These are phyloP conservation scores for Fistulifera pelliculosa DNA, from an alignment of 108 stramenopile species.

Conservation along the genomic window DNA sequence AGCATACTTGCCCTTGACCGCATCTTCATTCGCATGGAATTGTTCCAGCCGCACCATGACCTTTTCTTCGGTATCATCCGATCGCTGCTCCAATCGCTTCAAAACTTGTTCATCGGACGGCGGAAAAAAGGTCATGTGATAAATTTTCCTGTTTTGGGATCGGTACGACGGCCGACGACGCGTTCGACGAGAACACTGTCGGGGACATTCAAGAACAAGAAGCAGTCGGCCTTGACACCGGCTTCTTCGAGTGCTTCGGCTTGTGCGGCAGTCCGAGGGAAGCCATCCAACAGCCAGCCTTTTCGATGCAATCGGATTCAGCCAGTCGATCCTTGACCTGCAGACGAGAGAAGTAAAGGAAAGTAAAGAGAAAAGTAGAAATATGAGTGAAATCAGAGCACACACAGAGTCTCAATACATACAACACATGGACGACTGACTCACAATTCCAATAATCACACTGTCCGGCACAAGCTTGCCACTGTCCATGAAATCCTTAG, in stretches of 20 bases:
- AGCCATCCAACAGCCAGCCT: conserved; percentile 96
- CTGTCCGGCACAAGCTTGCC: conserved; percentile 95
- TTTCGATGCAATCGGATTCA: conserved; percentile 69
- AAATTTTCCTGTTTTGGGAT: conserved; percentile 94
- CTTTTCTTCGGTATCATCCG: conserved; percentile 97
- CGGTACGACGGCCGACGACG: conserved; percentile 90
- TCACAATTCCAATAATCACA: conserved; percentile 87
- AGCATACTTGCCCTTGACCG: conserved; percentile 61
- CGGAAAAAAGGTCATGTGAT: conserved; percentile 91
- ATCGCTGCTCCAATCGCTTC: conserved; percentile 74
- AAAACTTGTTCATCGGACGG: conserved; percentile 71
- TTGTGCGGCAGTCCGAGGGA: conserved; percentile 92
- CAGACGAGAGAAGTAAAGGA: neutral
- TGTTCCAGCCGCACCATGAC: conserved; percentile 80
- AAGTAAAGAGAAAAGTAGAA: neutral
- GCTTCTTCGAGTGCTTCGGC: conserved; percentile 78
- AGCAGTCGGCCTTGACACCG: conserved; percentile 81
- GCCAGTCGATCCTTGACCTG: conserved; percentile 79
- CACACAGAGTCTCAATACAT: neutral
- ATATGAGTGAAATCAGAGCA: neutral
- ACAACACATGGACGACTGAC: conserved; percentile 9
- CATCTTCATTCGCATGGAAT: conserved; percentile 84
- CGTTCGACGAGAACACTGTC: conserved; percentile 90
- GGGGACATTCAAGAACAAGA: conserved; percentile 91
- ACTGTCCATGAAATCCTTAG: conserved; percentile 85